Evolutionary conservation across 352 stramenopile species (phyloP).

Genomic region (Nothophytophthora sp.): DNA sequence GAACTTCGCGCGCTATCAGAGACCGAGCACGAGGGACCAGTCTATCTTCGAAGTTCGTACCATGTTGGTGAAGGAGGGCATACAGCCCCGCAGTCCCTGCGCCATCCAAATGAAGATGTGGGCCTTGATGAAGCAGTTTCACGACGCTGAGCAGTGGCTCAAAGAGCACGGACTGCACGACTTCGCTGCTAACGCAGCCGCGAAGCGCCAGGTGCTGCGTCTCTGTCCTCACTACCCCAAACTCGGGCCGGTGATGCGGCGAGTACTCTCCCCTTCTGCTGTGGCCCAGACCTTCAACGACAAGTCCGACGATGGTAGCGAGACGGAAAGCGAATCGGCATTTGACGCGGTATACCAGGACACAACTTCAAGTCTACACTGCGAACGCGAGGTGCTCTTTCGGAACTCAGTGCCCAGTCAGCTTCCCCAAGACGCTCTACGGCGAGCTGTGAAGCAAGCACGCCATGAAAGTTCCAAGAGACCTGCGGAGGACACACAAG

Average conservation of each 20-base stretch:
- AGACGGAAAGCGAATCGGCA: neutral
- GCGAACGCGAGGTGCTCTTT: neutral
- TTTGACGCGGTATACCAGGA: too few species aligned
- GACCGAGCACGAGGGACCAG: neutral
- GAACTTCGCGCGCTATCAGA: slow-evolving; percentile 1
- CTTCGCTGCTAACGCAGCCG: neutral
- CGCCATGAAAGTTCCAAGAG: too few species aligned
- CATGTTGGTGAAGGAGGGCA: slow-evolving; percentile 3
- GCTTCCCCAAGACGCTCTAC: neutral
- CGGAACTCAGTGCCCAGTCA: too few species aligned
- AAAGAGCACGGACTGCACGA: neutral
- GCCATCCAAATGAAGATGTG: slow-evolving; percentile 3
- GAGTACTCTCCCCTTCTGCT: too few species aligned
- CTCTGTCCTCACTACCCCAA: slow-evolving; percentile 7
- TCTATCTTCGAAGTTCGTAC: slow-evolving; percentile 6
- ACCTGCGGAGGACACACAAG: neutral
- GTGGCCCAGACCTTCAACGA: neutral
- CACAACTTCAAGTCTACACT: too few species aligned
- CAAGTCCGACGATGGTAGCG: neutral
- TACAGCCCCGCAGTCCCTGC: slow-evolving; percentile 2
- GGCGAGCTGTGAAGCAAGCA: too few species aligned
- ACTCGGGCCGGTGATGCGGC: slow-evolving; percentile 1
- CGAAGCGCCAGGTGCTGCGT: slow-evolving; percentile 5
- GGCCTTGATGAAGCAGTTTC: slow-evolving; percentile 1
- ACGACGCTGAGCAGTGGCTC: slow-evolving; percentile 8